phyloP scores from a whole-genome alignment of 768 basidiomycete species.

The Kwoniella mangroviensis region DNA sequence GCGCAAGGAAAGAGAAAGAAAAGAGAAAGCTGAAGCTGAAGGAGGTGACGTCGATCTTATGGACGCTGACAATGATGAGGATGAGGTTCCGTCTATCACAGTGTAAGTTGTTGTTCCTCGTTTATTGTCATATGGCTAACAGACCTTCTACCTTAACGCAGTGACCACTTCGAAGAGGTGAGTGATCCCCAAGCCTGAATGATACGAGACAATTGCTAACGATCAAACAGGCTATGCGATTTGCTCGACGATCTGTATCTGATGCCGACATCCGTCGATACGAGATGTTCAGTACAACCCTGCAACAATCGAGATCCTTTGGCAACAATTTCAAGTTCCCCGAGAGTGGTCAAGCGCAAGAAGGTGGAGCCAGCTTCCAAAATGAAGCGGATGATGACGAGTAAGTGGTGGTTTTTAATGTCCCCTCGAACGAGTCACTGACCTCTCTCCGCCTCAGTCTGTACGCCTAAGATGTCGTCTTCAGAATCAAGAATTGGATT shows the following conservation, averaged over 20 bases:
- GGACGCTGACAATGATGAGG: slow-evolving; percentile 70
- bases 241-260: slow-evolving; percentile 92
- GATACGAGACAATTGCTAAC: neutral
- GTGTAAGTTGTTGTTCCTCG: slow-evolving; percentile 59
- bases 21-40: slow-evolving; percentile 75
- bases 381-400: slow-evolving; percentile 90
- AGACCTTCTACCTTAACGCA: slow-evolving; percentile 38
- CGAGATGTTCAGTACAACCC: slow-evolving; percentile 90
- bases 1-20: slow-evolving; percentile 73
- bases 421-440: slow-evolving; percentile 1
- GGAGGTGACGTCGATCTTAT: slow-evolving; percentile 67
- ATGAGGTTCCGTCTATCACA: slow-evolving; percentile 88
- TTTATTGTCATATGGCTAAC: no score
- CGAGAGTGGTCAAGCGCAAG: slow-evolving; percentile 63
- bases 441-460: slow-evolving; percentile 55
- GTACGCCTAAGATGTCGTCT: slow-evolving; percentile 67
- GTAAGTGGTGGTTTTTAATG: slow-evolving; percentile 30
- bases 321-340: slow-evolving; percentile 99
- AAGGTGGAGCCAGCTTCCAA: slow-evolving; percentile 60
- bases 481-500: neutral
- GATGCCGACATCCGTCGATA: slow-evolving; percentile 95
- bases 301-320: slow-evolving; percentile 63
- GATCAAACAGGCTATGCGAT: slow-evolving; percentile 76
- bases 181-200: neutral
- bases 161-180: slow-evolving; percentile 90